phyloP scores from a whole-genome alignment of 106 monocot species.

The Xerophyta viscosa region DNA sequence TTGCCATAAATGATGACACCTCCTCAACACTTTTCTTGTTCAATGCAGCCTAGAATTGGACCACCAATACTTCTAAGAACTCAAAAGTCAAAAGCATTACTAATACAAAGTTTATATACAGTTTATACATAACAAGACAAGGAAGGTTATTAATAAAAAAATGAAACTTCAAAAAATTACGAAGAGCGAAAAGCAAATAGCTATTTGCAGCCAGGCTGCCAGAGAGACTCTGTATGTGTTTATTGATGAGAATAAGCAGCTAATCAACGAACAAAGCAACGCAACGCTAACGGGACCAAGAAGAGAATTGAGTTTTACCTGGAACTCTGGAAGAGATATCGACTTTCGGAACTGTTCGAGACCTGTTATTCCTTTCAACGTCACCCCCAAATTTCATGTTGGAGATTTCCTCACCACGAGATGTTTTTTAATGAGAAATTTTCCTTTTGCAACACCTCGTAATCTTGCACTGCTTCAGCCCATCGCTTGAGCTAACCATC shows the following conservation, averaged over 20 bases:
- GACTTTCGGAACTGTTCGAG: conserved; percentile 72
- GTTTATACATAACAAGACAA: background rate
- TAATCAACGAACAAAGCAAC: no score
- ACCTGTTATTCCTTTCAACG: conserved; percentile 51
- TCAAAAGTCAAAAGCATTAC: background rate
- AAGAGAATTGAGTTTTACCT: no score
- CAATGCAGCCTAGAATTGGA: conserved; percentile 46
- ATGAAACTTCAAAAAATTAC: no score
- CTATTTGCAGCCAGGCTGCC: no score
- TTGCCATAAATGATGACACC: conserved; percentile 49
- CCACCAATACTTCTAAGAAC: conserved; percentile 65
- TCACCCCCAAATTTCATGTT: conserved; percentile 79
- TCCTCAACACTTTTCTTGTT: conserved; percentile 52
- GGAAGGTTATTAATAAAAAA: no score
- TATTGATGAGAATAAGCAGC: no score
- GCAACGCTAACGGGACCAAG: no score
- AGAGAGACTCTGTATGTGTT: no score
- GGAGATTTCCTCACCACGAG: conserved; percentile 66
- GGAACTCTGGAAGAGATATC: conserved; percentile 48
- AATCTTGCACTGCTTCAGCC: conserved; percentile 68
- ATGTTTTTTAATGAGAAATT: conserved; percentile 52
- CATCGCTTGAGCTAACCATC: conserved; percentile 73
- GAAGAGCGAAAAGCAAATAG: no score
- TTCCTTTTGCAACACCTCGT: conserved; percentile 72
- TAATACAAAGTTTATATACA: no score